A percentile compares a stretch with the other conserved stretches of the same genome.
These are phyloP conservation scores for Curvularia spicifera DNA, from an alignment of 2,329 filamentous ascomycete species.

Conservation along the genomic window DNA sequence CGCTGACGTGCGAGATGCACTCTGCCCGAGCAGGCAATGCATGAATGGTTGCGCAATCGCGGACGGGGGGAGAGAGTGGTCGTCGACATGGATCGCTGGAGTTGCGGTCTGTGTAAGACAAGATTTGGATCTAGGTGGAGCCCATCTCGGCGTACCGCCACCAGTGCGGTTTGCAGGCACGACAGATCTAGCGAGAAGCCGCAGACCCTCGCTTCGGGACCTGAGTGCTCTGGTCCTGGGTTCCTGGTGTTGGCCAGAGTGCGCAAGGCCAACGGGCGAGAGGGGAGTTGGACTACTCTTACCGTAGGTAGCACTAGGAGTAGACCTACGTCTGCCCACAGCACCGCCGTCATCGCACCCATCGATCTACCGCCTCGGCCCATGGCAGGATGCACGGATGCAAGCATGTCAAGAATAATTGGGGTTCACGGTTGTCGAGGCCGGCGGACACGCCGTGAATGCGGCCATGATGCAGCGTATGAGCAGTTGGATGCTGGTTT, in stretches of 20 bases:
- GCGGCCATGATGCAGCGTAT: background rate
- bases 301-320: too few relatives aligned
- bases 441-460: too few relatives aligned
- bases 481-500: background rate
- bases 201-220: slow-evolving; percentile 10
- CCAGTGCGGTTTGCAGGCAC: slow-evolving; percentile 13
- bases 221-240: slow-evolving; percentile 9
- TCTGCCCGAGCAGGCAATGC: slow-evolving; percentile 12
- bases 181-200: slow-evolving; percentile 24
- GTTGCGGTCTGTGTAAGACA: background rate
- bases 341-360: background rate
- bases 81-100: slow-evolving; percentile 7
- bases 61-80: slow-evolving; percentile 20
- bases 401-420: background rate
- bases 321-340: background rate
- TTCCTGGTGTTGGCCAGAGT: slow-evolving; percentile 11
- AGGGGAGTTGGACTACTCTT: background rate
- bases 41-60: slow-evolving; percentile 34
- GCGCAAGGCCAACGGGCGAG: background rate
- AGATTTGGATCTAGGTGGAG: slow-evolving; percentile 13
- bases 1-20: slow-evolving; percentile 10
- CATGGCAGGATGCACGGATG: slow-evolving; percentile 8
- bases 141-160: slow-evolving; percentile 28
- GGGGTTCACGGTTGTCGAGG: background rate
- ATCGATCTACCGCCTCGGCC: slow-evolving; percentile 17